Evolutionary conservation across 805 yeast genomes (phyloP).

Genomic region (Metschnikowia gelsemii): DNA sequence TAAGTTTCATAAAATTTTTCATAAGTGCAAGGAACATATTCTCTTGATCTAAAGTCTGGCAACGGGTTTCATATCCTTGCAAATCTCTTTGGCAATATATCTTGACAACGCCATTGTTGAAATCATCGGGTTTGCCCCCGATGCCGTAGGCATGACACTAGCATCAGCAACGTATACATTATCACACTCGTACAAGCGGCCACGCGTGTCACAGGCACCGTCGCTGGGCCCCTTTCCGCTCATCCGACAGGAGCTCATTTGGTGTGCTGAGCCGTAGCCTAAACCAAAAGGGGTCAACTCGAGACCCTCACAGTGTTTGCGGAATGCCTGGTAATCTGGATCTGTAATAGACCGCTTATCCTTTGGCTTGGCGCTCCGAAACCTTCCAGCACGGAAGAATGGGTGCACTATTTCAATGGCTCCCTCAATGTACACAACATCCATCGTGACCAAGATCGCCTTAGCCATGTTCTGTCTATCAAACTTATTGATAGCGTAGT

Average conservation of each 20-base stretch:
- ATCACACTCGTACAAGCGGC: slow-evolving; percentile 47
- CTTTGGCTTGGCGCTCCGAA: slow-evolving; percentile 36
- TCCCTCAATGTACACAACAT: slow-evolving; percentile 49
- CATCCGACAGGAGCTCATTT: slow-evolving; percentile 53
- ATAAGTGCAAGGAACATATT: background rate
- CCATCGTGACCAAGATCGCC: slow-evolving; percentile 41
- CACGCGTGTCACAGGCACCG: slow-evolving; percentile 46
- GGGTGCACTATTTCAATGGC: slow-evolving; percentile 44
- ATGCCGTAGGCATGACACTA: slow-evolving; percentile 50
- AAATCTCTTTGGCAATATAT: slow-evolving; percentile 39
- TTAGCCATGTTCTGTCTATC: slow-evolving; percentile 42
- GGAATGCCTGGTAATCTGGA: slow-evolving; percentile 42
- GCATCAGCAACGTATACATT: slow-evolving; percentile 52
- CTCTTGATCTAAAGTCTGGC: slow-evolving; percentile 25
- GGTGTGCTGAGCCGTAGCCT: slow-evolving; percentile 50
- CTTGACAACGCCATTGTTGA: slow-evolving; percentile 48
- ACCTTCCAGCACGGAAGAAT: slow-evolving; percentile 34
- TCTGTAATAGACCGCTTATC: slow-evolving; percentile 41
- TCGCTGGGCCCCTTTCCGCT: slow-evolving; percentile 44
- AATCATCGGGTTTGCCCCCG: slow-evolving; percentile 57
- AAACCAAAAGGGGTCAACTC: slow-evolving; percentile 31
- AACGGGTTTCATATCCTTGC: slow-evolving; percentile 29
- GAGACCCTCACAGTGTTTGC: slow-evolving; percentile 27
- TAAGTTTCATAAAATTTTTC: background rate
- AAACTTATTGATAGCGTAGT: slow-evolving; percentile 40